Evolutionary conservation across 306 rosid genomes (phyloP).

Genomic region (Gleditsia sinensis): DNA sequence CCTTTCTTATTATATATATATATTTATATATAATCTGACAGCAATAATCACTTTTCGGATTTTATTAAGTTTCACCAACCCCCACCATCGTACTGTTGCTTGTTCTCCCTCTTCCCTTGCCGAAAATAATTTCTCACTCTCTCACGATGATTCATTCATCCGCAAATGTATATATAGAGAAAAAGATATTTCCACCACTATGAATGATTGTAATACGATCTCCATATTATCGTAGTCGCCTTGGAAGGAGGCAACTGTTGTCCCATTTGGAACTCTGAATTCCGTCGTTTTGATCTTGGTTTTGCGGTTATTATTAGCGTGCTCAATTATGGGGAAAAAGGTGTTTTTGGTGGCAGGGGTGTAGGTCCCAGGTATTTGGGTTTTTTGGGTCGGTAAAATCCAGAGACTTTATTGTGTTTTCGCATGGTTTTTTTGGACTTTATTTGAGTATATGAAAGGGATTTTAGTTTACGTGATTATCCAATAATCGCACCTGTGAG

Average conservation of each 20-base stretch:
- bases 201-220: background rate
- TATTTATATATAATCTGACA: background rate
- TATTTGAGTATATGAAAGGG: background rate
- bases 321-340: no score
- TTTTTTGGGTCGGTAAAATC: background rate
- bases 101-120: background rate
- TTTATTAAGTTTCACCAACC: background rate
- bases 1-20: background rate
- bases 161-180: background rate
- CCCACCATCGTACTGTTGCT: background rate
- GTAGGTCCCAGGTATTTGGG: background rate
- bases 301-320: no score
- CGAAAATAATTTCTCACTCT: background rate
- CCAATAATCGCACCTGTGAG: no score
- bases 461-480: background rate
- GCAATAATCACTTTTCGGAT: background rate
- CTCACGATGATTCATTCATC: background rate
- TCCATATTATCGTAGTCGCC: background rate
- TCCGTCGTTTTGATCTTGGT: background rate
- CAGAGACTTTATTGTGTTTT: background rate
- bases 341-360: background rate
- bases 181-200: background rate
- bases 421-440: background rate
- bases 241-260: no score
- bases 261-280: no score